These are phyloP conservation scores for Apiospora aurea DNA, from an alignment of 2,329 filamentous ascomycete genomes.

Conservation along the genomic window DNA sequence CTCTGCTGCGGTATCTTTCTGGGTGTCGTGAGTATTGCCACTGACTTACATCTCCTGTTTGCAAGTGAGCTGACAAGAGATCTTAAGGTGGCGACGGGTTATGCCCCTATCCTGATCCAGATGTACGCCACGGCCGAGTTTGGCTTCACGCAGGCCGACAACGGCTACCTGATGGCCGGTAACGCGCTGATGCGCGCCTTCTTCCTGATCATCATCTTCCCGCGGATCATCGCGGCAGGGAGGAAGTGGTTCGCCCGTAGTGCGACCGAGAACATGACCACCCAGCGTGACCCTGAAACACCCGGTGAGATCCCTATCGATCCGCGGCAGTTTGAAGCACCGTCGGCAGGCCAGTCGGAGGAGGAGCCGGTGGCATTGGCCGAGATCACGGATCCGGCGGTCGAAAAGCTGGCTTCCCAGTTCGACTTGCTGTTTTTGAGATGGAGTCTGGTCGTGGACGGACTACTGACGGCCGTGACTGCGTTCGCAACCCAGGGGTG, in stretches of 20 bases:
- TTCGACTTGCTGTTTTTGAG: slow-evolving; percentile 75
- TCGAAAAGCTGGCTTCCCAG: slow-evolving; percentile 54
- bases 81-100: slow-evolving; percentile 67
- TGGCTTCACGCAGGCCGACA: slow-evolving; percentile 56
- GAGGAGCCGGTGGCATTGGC: slow-evolving; percentile 2
- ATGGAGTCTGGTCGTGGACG: slow-evolving; percentile 71
- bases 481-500: slow-evolving; percentile 68
- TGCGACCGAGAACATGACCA: not conserved
- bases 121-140: slow-evolving; percentile 62
- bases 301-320: not conserved
- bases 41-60: not conserved
- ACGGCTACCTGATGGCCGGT: slow-evolving; percentile 60
- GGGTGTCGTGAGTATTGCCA: slow-evolving; percentile 58
- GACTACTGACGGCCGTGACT: slow-evolving; percentile 66
- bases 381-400: slow-evolving; percentile 30
- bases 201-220: slow-evolving; percentile 60
- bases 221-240: slow-evolving; percentile 54
- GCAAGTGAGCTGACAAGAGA: too few species aligned
- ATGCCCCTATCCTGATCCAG: slow-evolving; percentile 67
- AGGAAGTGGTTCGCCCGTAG: slow-evolving; percentile 39
- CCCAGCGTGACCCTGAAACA: not conserved
- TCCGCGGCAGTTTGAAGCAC: slow-evolving; percentile 10
- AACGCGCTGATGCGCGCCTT: slow-evolving; percentile 58
- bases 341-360: not conserved
- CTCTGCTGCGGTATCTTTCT: slow-evolving; percentile 72